Base-by-base conservation (phyloP, 768 basidiomycete genomes). In the Rhizopogon vulgaris region DNA sequence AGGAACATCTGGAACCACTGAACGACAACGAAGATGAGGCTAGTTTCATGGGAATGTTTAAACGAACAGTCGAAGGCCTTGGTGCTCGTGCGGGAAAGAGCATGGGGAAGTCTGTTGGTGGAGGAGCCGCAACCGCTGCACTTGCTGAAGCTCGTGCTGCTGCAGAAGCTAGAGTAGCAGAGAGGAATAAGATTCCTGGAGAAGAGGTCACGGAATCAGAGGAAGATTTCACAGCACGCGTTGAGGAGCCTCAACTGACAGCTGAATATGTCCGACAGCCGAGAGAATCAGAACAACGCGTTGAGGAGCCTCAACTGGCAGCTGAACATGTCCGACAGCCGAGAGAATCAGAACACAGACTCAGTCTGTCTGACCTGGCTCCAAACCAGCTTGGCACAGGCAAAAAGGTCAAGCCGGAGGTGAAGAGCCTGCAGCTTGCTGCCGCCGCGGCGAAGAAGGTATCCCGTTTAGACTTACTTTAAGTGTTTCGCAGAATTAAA, bases 401-500 rank as follows among this genome's bases (percentile, higher is more conserved):
- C 54, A 91, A 87, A 73, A 91, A 89, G 63, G 74, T 65, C 39
- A 87, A 87, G 59, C 73, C 82, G 7, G 86, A 90, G 61, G 80
- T 90, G 38, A 93, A 91, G 73, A 89, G 85, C 43, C 64, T 93
- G 28, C 87, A 90, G 61, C 77, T 85, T 54, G 91, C 93, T 14
- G 87, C 90, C 0, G 79, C 79, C 15, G 89, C 83, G 2, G 91
- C 90, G 3, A 94, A 91, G 74, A 95, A 87, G 85, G 94, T 93
- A 15, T n/a, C 73, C 61, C 9, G 9, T 27, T 32, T 12, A 28
- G 41, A 41, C 15, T 37, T 48, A 8, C 48, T 52, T 58, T 38
- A 1, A 43, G 4, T 50, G 27, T 36, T 18, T 1, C 38, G 24
- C 51, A 57, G 37, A 58, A 53, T 43, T 48, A 56, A 41, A 49